Base-by-base conservation (phyloP, 2,329 filamentous ascomycete species). In the Penicillium sp. region DNA sequence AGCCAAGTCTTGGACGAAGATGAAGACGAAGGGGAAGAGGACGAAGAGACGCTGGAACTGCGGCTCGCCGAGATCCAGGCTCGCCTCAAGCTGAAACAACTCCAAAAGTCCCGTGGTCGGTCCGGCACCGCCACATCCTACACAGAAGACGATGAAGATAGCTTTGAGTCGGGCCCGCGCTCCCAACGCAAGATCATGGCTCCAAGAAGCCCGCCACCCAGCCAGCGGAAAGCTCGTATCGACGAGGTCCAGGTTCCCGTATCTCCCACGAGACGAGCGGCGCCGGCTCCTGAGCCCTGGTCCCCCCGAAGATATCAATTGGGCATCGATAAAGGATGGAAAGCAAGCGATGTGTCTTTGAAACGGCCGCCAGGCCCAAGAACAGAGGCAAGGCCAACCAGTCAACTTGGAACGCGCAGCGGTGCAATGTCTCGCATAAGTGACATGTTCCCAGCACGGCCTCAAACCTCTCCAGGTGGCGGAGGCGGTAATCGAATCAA, bases 51-150 rank as follows among this genome's bases (percentile, higher is more conserved):
- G 1, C 77, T 98, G 33, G 86, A 96, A 69, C 78, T 99, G 60
- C 88, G 96, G 71, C 79, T 98, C 5, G 87, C 93, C 62, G 91
- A 90, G 54, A 96, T 99, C 57, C 88, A 98, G 73, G 91, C 93
- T 7, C 88, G 89, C 58, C 77, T 98, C 52, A 95, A 89, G 74
- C 75, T 98, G 62, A 98, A 97, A 75, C 92, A 89, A 69, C 78
- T 98, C 14, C 90, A 95, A 72, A 88, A 87, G 61, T 79, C 69
- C 75, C 68, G 66, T 49, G 65, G 60, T 14, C 66, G 69, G 49
- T 62, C 68, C 29, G 63, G 59, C 11, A 66, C 61, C 16, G 55
- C 64, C 22, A 62, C 53, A 43, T 62, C 63, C 0, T 61, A 68
- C 16, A 49, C 58, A 5, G 60, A 67, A 14, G 64, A 68, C n/a